Percentiles rank a stretch among this genome's conserved stretches.
Evolutionary conservation across 2,329 filamentous ascomycete genomes (phyloP).

Genomic region (Whalleya microplaca): DNA sequence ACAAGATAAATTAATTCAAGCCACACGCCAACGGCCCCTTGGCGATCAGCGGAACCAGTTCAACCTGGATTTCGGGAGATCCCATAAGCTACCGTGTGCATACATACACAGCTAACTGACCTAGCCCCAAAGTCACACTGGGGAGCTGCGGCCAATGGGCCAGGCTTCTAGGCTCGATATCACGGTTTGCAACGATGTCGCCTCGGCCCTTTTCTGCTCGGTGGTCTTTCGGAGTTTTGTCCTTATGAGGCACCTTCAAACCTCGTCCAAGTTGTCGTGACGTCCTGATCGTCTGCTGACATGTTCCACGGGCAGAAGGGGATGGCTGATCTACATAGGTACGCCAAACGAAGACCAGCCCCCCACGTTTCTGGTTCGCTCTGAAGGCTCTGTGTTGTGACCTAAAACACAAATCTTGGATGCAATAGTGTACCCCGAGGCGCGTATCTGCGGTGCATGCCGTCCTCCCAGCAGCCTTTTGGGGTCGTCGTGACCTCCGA

Average conservation of each 20-base stretch:
- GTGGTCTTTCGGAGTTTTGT: conserved; percentile 19
- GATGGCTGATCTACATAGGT: background rate
- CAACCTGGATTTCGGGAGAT: background rate
- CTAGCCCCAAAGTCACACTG: conserved; percentile 11
- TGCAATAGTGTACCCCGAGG: too few species aligned
- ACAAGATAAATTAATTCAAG: conserved; percentile 12
- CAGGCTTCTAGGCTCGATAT: conserved; percentile 8
- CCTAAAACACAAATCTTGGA: too few species aligned
- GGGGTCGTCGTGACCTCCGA: background rate
- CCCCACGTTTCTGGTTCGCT: background rate
- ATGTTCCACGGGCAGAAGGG: conserved; percentile 3
- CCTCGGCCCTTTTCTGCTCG: conserved; percentile 18
- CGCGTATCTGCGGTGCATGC: too few species aligned
- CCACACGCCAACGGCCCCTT: conserved; percentile 1
- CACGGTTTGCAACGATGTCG: background rate
- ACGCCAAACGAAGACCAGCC: background rate
- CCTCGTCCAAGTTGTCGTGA: conserved; percentile 6
- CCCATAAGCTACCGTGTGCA: conserved; percentile 10
- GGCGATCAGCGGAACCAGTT: conserved; percentile 21
- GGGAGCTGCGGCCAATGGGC: conserved; percentile 2
- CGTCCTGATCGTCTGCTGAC: conserved; percentile 4
- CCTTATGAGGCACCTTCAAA: conserved; percentile 6
- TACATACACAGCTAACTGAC: background rate
- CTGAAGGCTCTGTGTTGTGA: too few species aligned
- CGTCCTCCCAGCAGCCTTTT: background rate